Conservation (phyloP, 176 grass and related monocot species). For the Triticum monococcum region DNA sequence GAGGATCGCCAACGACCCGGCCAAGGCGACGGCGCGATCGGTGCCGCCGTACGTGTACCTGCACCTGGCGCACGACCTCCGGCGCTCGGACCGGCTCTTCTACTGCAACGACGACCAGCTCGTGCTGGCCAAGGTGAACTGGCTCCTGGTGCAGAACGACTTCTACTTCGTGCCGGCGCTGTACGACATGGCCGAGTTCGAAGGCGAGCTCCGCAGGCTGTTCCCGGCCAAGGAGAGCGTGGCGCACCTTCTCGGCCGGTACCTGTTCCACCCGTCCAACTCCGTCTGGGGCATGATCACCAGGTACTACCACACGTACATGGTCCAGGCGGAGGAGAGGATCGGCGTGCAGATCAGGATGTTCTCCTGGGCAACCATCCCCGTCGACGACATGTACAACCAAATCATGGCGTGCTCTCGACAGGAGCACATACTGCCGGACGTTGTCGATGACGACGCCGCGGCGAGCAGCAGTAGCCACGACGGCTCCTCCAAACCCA, state of each 20-base stretch:
- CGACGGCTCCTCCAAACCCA: not conserved
- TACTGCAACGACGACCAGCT: conserved; percentile 55
- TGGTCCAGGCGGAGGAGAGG: conserved; percentile 24
- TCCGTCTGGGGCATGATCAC: conserved; percentile 46
- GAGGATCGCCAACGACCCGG: conserved; percentile 20
- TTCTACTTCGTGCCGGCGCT: conserved; percentile 48
- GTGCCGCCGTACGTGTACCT: conserved; percentile 62
- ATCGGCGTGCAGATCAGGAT: conserved; percentile 58
- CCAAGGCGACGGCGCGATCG: not conserved
- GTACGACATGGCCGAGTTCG: conserved; percentile 43
- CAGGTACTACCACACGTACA: conserved; percentile 36
- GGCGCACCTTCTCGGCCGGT: conserved; percentile 46
- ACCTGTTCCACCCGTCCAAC: conserved; percentile 61
- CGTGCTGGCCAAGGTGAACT: conserved; percentile 49
- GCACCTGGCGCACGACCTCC: conserved; percentile 33
- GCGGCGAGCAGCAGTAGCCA: not conserved
- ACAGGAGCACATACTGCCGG: conserved; percentile 43
- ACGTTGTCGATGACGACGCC: not conserved
- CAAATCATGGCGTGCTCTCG: conserved; percentile 50
- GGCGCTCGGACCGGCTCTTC: conserved; percentile 38
- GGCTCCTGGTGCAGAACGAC: conserved; percentile 54
- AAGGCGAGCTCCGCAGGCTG: conserved; percentile 33
- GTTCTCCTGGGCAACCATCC: conserved; percentile 16
- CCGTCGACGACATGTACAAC: conserved; percentile 29
- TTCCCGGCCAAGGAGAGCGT: conserved; percentile 63